Evolutionary conservation across 176 grass and related monocot genomes (phyloP).

Genomic region (Ampelocalamus luodianensis): DNA sequence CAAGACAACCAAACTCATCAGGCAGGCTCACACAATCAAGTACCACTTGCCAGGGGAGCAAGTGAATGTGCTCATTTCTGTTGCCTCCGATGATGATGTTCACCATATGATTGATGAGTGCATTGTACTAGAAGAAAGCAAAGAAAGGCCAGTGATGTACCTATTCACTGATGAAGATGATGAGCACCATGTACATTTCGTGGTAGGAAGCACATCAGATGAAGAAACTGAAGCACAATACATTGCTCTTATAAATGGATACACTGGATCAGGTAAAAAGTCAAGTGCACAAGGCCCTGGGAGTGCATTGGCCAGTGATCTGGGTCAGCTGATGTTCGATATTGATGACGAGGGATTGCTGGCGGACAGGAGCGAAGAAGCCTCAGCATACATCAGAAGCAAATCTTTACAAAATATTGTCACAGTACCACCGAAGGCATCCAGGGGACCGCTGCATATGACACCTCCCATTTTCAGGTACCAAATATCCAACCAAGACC

Average conservation of each 20-base stretch:
- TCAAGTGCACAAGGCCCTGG: constrained; percentile 16
- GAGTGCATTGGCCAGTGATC: constrained; percentile 41
- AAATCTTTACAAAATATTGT: constrained; percentile 2
- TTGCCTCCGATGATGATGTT: constrained; percentile 60
- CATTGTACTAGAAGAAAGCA: constrained; percentile 42
- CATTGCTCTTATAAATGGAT: constrained; percentile 55
- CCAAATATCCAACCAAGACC: constrained; percentile 3
- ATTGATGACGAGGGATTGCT: constrained; percentile 13
- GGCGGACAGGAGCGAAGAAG: constrained; percentile 23
- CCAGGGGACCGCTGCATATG: not conserved
- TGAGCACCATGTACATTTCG: constrained; percentile 48
- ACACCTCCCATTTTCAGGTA: not conserved
- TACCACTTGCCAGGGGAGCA: constrained; percentile 67
- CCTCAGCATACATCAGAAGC: not conserved
- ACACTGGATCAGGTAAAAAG: constrained; percentile 19
- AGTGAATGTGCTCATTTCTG: constrained; percentile 61
- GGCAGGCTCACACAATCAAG: constrained; percentile 52
- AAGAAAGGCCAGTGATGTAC: constrained; percentile 58
- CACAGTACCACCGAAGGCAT: constrained; percentile 6
- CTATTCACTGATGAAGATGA: constrained; percentile 60
- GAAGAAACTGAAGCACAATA: constrained; percentile 57
- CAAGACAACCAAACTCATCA: constrained; percentile 47
- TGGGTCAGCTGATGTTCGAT: constrained; percentile 53
- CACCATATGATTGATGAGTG: constrained; percentile 75
- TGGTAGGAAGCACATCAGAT: constrained; percentile 39